A percentile compares a stretch with the other conserved stretches of the same genome.
phyloP scores from a whole-genome alignment of 176 grass and related monocot species.

The Carex parvula region DNA sequence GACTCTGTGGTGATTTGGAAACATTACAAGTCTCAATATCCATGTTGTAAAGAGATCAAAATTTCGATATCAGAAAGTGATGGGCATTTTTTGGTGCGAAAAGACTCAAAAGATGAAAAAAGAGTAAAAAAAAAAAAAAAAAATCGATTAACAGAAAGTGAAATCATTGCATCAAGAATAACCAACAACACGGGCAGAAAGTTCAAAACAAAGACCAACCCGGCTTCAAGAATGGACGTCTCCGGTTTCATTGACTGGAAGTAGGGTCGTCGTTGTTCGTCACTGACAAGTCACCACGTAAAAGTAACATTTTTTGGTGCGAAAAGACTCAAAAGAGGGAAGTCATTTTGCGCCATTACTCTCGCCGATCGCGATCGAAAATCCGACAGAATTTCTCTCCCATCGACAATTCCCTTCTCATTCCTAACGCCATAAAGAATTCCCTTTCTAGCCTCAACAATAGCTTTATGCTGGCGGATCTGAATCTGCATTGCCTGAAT shows the following conservation, averaged over 20 bases:
- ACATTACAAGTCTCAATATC: no score
- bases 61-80: no score
- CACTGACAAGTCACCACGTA: constrained; percentile 12
- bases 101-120: no score
- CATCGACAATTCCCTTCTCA: background rate
- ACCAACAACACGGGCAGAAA: background rate
- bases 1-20: no score
- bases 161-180: no score
- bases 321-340: background rate
- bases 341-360: constrained; percentile 19
- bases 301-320: constrained; percentile 8
- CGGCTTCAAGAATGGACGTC: background rate
- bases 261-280: background rate
- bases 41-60: no score
- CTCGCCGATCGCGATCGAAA: constrained; percentile 15
- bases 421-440: background rate
- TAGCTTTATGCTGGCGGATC: constrained; percentile 10
- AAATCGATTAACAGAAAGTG: no score
- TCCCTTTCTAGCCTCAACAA: background rate
- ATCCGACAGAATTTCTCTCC: constrained; percentile 10
- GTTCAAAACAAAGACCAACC: background rate
- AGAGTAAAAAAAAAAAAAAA: no score
- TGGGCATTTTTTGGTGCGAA: no score
- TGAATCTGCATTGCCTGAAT: constrained; percentile 14
- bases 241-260: background rate